Evolutionary conservation across 176 grass and related monocot genomes (phyloP).

Genomic region (Ensete glaucum): DNA sequence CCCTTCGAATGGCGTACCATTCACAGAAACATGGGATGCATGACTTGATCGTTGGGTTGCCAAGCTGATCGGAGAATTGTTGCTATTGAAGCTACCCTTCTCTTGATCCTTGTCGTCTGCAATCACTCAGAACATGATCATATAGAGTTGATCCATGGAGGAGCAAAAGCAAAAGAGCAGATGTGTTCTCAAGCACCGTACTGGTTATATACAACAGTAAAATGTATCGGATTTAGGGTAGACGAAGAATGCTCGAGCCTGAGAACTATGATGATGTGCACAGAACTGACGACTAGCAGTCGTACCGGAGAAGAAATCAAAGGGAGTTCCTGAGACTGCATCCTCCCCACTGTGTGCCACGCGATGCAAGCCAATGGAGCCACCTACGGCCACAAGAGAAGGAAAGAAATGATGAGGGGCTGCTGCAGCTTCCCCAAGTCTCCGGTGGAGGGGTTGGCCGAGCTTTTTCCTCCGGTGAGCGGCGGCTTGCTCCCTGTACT

Average conservation of each 20-base stretch:
- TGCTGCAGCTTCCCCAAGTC: not conserved
- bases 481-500: constrained; percentile 13
- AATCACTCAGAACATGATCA: not conserved
- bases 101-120: not conserved
- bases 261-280: too few species aligned
- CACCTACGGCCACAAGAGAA: not conserved
- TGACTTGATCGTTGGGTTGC: not conserved
- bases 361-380: not conserved
- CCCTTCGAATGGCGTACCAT: not conserved
- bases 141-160: not conserved
- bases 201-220: not conserved
- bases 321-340: not conserved
- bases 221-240: not conserved
- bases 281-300: too few species aligned
- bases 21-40: not conserved
- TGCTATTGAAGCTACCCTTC: not conserved
- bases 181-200: not conserved
- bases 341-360: not conserved
- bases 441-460: not conserved
- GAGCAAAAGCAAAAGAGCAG: not conserved
- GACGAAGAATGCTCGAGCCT: not conserved
- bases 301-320: constrained; percentile 5
- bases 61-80: not conserved
- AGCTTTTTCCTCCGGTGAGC: not conserved
- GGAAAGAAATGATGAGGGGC: not conserved